A percentile compares a stretch with the other conserved stretches of the same genome.
phyloP scores from a whole-genome alignment of 179 eudicot genomes.

The Beta macrorhiza region DNA sequence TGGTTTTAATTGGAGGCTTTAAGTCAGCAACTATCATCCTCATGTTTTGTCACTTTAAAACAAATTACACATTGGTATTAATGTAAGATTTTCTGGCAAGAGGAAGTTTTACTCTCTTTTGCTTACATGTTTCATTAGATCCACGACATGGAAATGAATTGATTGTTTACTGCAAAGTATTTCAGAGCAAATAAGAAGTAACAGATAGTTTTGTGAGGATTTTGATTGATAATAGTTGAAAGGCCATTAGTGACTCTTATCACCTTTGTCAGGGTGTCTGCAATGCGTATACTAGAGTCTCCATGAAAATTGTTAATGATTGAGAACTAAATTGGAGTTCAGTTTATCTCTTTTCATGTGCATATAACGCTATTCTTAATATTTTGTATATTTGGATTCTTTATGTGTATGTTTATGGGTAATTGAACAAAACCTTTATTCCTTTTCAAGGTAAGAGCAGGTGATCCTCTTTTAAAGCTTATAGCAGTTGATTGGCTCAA shows the following conservation, averaged over 20 bases:
- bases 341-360: not conserved
- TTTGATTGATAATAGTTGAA: not conserved
- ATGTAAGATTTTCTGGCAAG: not conserved
- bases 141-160: too few relatives aligned
- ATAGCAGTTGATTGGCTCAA: constrained; percentile 97
- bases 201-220: not conserved
- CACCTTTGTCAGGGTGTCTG: not conserved
- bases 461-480: constrained; percentile 93
- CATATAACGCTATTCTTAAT: not conserved
- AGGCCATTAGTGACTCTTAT: not conserved
- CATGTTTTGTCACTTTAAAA: not conserved
- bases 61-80: not conserved
- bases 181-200: not conserved
- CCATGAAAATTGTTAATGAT: not conserved
- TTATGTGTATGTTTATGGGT: not conserved
- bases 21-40: constrained; percentile 6
- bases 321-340: not conserved
- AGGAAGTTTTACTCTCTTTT: not conserved
- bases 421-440: not conserved
- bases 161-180: too few relatives aligned
- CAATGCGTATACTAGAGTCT: not conserved
- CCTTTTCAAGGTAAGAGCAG: constrained; percentile 71
- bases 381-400: not conserved
- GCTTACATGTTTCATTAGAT: not conserved
- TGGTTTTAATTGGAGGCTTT: not conserved